Conservation (phyloP, 208 protist genomes). For the Balamuthia mandrillaris region DNA sequence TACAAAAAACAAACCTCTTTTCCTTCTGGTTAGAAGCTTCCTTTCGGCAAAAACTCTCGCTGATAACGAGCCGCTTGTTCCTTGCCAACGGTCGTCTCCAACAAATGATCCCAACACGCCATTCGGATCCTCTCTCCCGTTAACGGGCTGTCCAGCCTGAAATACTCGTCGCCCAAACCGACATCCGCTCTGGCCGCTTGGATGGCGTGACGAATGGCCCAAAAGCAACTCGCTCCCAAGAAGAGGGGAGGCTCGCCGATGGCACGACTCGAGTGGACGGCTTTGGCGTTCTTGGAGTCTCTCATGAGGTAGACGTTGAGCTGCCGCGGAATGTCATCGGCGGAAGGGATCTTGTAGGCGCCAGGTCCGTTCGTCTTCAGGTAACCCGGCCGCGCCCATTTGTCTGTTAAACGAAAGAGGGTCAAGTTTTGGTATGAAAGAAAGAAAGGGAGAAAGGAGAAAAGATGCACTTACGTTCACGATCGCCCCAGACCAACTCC, state of each 20-base stretch:
- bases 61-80: no score
- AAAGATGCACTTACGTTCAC: no score
- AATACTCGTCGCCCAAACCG: neutral
- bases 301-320: conserved; percentile 77
- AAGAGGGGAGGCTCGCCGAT: conserved; percentile 80
- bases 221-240: conserved; percentile 66
- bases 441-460: neutral
- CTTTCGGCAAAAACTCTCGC: no score
- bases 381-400: neutral
- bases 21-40: no score
- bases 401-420: neutral
- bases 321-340: conserved; percentile 73
- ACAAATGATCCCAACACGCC: neutral
- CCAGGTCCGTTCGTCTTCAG: neutral
- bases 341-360: conserved; percentile 60
- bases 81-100: neutral
- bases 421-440: neutral
- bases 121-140: neutral
- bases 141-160: neutral
- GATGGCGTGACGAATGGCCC: conserved; percentile 75
- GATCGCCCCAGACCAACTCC: conserved; percentile 26
- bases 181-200: neutral
- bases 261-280: conserved; percentile 26
- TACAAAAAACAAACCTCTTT: no score
- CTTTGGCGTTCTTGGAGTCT: neutral